Conservation (phyloP, 2,329 filamentous ascomycete genomes). For the Harringtonia lauricola region DNA sequence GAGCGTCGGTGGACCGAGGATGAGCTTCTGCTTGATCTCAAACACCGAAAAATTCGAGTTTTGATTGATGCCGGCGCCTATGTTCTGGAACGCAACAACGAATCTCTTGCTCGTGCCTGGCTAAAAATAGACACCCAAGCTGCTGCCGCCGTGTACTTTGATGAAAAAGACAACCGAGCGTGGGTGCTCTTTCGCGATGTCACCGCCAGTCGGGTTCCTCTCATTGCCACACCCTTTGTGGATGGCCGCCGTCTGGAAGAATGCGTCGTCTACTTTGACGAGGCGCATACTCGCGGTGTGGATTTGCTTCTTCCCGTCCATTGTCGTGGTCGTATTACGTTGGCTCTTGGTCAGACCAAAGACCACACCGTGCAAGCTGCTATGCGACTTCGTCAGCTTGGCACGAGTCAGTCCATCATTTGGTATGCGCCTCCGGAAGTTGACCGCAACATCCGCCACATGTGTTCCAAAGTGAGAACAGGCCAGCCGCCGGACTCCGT, state of each 20-base stretch:
- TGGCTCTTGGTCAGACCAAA: conserved; percentile 46
- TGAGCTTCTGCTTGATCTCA: conserved; percentile 30
- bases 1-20: conserved; percentile 30
- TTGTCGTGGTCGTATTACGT: conserved; percentile 40
- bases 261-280: conserved; percentile 48
- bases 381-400: conserved; percentile 52
- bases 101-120: conserved; percentile 37
- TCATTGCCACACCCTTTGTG: conserved; percentile 2
- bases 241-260: conserved; percentile 13
- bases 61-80: conserved; percentile 56
- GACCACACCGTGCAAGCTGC: conserved; percentile 53
- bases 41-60: conserved; percentile 29
- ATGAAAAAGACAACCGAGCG: background rate
- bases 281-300: conserved; percentile 49
- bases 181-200: conserved; percentile 3
- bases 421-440: conserved; percentile 51
- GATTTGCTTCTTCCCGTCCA: conserved; percentile 42
- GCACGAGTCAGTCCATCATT: conserved; percentile 39
- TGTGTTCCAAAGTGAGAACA: conserved; percentile 13
- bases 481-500: conserved; percentile 12
- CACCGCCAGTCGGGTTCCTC: background rate
- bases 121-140: conserved; percentile 30
- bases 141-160: conserved; percentile 42
- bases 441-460: conserved; percentile 45
- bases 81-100: conserved; percentile 50